Percentiles rank a stretch among this genome's conserved stretches.
These are phyloP conservation scores for Porpolomopsis calyptriformis DNA, from an alignment of 768 basidiomycete species.

Conservation along the genomic window DNA sequence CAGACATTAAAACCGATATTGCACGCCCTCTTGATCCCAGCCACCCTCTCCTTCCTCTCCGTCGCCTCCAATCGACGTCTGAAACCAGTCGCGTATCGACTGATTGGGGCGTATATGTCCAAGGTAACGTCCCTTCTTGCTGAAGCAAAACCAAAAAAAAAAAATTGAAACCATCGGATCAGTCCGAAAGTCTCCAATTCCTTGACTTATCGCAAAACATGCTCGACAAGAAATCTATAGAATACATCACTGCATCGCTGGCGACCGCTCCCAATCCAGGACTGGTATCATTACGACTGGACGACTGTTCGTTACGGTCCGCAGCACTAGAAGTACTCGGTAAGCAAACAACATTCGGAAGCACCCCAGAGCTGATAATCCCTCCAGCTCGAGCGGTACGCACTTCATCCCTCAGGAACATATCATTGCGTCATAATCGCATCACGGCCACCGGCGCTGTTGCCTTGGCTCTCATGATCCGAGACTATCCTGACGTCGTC, in stretches of 20 bases:
- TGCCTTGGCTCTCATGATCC: slow-evolving; percentile 89
- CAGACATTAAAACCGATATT: slow-evolving; percentile 82
- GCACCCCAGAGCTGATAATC: not conserved
- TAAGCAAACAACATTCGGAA: slow-evolving; percentile 24
- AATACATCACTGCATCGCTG: slow-evolving; percentile 68
- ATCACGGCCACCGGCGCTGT: slow-evolving; percentile 82
- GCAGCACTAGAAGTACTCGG: slow-evolving; percentile 72
- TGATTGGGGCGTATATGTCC: slow-evolving; percentile 70
- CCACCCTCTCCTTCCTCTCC: slow-evolving; percentile 70
- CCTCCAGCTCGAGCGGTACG: slow-evolving; percentile 81
- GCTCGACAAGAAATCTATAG: slow-evolving; percentile 76
- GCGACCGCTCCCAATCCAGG: slow-evolving; percentile 41
- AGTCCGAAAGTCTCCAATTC: slow-evolving; percentile 75
- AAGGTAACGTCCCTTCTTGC: slow-evolving; percentile 36
- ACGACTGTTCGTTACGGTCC: slow-evolving; percentile 72
- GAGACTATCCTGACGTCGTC: slow-evolving; percentile 84
- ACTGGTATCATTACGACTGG: slow-evolving; percentile 72
- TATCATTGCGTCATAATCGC: slow-evolving; percentile 82
- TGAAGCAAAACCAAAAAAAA: not conserved
- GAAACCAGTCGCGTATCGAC: slow-evolving; percentile 63
- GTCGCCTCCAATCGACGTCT: slow-evolving; percentile 80
- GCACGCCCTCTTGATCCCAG: slow-evolving; percentile 80
- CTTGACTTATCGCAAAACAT: slow-evolving; percentile 82
- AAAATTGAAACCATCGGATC: not conserved
- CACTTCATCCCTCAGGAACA: slow-evolving; percentile 72